Percentiles rank a stretch among this genome's conserved stretches.
These are phyloP conservation scores for Davidsoniella australis DNA, from an alignment of 2,329 filamentous ascomycete species.

Conservation along the genomic window DNA sequence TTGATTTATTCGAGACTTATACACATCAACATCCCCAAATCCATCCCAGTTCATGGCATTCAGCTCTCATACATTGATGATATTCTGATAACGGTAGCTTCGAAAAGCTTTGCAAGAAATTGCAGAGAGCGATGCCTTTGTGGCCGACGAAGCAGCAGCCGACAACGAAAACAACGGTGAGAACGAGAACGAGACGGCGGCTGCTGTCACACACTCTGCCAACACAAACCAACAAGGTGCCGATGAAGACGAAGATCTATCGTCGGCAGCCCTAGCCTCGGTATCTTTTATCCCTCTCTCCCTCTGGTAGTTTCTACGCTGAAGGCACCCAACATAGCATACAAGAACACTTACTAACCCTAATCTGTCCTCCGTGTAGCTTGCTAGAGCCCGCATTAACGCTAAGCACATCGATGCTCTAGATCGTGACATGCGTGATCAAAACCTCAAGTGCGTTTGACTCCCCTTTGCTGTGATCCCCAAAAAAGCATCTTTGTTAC, in stretches of 20 bases:
- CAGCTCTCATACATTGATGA: no score
- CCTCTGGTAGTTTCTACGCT: constrained; percentile 19
- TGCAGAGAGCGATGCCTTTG: constrained; percentile 13
- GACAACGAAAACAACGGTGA: constrained; percentile 3
- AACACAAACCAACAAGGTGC: constrained; percentile 21
- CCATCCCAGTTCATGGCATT: no score
- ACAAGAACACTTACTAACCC: no score
- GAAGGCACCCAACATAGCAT: neutral
- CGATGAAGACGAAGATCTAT: constrained; percentile 45
- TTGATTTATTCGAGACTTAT: no score
- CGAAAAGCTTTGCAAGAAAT: no score
- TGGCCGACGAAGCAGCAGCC: constrained; percentile 15
- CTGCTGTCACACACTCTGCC: constrained; percentile 8
- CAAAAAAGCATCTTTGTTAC: constrained; percentile 10
- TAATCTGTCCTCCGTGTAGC: constrained; percentile 8
- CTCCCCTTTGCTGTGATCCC: neutral
- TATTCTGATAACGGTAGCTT: no score
- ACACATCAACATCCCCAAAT: no score
- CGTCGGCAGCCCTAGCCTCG: constrained; percentile 49
- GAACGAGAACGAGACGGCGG: constrained; percentile 14
- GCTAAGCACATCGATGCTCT: constrained; percentile 35
- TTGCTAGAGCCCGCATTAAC: constrained; percentile 20
- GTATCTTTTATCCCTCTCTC: constrained; percentile 35
- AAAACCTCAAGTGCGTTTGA: constrained; percentile 29
- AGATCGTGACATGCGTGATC: constrained; percentile 38